phyloP scores from a whole-genome alignment of 768 basidiomycete genomes.

The Suillus weaverae region DNA sequence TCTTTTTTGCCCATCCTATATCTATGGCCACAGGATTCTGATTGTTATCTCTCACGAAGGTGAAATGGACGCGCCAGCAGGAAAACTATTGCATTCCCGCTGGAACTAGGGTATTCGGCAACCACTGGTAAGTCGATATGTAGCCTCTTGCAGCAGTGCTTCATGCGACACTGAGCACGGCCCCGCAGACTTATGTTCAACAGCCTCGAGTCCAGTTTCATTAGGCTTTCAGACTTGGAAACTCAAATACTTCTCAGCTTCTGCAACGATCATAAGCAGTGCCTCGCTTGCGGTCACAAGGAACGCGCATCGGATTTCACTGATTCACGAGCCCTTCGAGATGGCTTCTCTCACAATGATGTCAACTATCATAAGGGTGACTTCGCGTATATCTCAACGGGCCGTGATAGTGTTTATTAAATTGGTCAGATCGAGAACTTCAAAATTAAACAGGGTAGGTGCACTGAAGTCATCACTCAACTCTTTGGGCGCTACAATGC shows the following conservation, averaged over 20 bases:
- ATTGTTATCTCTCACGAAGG: background rate
- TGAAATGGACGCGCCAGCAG: background rate
- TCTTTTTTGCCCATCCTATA: constrained; percentile 6
- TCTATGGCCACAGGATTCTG: background rate
- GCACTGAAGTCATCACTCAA: constrained; percentile 36
- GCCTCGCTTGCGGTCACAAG: constrained; percentile 49
- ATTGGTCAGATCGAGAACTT: constrained; percentile 59
- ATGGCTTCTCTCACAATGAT: constrained; percentile 43
- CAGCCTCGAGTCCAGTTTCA: constrained; percentile 44
- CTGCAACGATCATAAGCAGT: constrained; percentile 38
- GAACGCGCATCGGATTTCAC: constrained; percentile 25
- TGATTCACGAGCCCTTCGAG: constrained; percentile 28
- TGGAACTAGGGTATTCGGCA: no score
- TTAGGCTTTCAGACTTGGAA: constrained; percentile 41
- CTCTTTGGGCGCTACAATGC: constrained; percentile 50
- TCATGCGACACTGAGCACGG: background rate
- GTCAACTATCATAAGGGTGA: constrained; percentile 57
- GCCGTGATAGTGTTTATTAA: constrained; percentile 33
- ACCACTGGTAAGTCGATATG: constrained; percentile 26
- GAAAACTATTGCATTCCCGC: no score
- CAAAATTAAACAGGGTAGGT: constrained; percentile 20
- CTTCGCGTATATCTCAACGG: constrained; percentile 55
- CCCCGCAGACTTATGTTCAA: constrained; percentile 51
- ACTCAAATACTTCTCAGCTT: constrained; percentile 29
- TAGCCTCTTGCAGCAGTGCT: background rate